Conservation (phyloP, 2,329 filamentous ascomycete genomes). For the Pestalotiopsis sp. region DNA sequence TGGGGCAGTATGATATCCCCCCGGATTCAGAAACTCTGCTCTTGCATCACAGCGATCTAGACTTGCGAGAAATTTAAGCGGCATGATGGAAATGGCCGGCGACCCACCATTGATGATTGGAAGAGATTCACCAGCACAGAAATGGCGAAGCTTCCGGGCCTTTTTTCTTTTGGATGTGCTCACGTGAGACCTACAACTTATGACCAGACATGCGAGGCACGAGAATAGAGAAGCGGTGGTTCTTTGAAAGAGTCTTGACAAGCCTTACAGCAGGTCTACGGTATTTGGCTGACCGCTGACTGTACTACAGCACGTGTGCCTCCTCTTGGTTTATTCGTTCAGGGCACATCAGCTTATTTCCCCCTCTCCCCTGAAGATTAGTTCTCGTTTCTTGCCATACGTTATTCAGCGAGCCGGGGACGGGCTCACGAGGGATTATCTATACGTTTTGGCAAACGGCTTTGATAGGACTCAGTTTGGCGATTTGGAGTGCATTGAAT, state of each 20-base stretch:
- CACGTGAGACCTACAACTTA: neutral
- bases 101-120: neutral
- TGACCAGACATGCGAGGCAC: neutral
- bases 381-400: slow-evolving; percentile 18
- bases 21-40: slow-evolving; percentile 6
- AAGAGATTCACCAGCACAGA: neutral
- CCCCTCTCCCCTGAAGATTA: neutral
- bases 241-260: neutral
- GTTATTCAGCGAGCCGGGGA: slow-evolving; percentile 26
- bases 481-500: slow-evolving; percentile 53
- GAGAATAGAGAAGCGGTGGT: neutral
- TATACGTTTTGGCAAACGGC: slow-evolving; percentile 39
- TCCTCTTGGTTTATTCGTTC: slow-evolving; percentile 7
- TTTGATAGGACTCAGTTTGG: slow-evolving; percentile 52
- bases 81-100: neutral
- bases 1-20: neutral
- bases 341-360: neutral
- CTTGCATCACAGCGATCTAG: slow-evolving; percentile 19
- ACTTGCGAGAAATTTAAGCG: slow-evolving; percentile 11
- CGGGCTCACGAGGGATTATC: slow-evolving; percentile 33
- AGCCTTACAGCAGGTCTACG: slow-evolving; percentile 6
- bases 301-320: neutral
- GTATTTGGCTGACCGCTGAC: slow-evolving; percentile 1
- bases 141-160: neutral
- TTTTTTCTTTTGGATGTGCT: neutral